Base-by-base conservation (phyloP, 192 early-diverging fungal species). In the Kickxella alabastrina region DNA sequence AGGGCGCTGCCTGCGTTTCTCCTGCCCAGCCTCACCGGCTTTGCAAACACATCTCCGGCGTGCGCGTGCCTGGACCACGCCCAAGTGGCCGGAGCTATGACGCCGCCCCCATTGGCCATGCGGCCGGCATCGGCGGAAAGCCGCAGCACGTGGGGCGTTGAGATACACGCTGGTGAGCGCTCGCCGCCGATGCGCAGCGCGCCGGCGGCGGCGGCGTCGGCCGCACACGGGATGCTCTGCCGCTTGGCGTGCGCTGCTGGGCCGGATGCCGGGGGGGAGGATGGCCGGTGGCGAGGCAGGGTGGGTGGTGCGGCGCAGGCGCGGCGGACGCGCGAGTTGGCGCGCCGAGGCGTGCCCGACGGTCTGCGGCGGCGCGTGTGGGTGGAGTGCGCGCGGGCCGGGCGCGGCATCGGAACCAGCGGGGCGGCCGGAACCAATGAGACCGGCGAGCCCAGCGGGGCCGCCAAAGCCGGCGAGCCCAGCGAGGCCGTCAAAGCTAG, bases 181-280 rank as follows among this genome's bases (percentile, higher is more conserved):
- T n/a, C n/a, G n/a, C n/a, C n/a, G n/a, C n/a, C n/a, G n/a, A n/a
- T n/a, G n/a, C n/a, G n/a, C n/a, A n/a, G n/a, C n/a, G n/a, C n/a
- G n/a, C n/a, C n/a, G n/a, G n/a, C n/a, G n/a, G n/a, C n/a, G n/a
- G n/a, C n/a, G n/a, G n/a, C n/a, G n/a, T n/a, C n/a, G n/a, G n/a
- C n/a, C 17, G 68, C 70, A 13, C 70, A 62, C 32, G 64, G 45
- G 28, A 74, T 74, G 70, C 63, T 74, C 22, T 62, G 70, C 32
- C 70, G 64, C 3, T 29, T 74, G 49, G 69, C 62, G 10, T 45
- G 57, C n/a, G 46, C 24, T 29, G 43, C 25, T 4, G 43, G 12
- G 3, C 36, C 3, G 1, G 36, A 38, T 14, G n/a, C 36, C 36
- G 4, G 36, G 0, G 49, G 3, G 43, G 26, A 38, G 43, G 13